Evolutionary conservation across 176 grass and related monocot genomes (phyloP).

Genomic region (Ensete glaucum): DNA sequence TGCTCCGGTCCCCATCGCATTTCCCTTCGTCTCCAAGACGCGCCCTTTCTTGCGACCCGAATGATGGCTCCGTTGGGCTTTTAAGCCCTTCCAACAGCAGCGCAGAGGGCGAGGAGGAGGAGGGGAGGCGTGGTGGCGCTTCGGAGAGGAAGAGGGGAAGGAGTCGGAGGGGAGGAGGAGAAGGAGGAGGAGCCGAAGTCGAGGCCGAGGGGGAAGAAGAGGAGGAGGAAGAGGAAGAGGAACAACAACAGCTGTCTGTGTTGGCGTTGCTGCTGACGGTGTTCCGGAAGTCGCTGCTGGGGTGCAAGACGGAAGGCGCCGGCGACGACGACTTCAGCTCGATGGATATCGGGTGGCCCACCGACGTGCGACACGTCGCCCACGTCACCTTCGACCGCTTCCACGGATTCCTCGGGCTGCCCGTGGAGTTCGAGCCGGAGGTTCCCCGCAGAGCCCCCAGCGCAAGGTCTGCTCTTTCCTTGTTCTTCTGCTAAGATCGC

Average conservation of each 20-base stretch:
- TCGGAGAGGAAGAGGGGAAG: slow-evolving; percentile 18
- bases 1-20: slow-evolving; percentile 40
- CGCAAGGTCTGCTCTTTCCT: slow-evolving; percentile 42
- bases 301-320: slow-evolving; percentile 40
- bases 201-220: background rate
- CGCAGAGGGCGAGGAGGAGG: slow-evolving; percentile 31
- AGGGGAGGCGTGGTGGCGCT: background rate
- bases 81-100: slow-evolving; percentile 35
- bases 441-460: slow-evolving; percentile 72
- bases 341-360: slow-evolving; percentile 93
- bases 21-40: slow-evolving; percentile 24
- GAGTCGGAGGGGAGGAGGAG: slow-evolving; percentile 12
- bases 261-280: slow-evolving; percentile 67
- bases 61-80: slow-evolving; percentile 37
- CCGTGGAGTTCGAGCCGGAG: slow-evolving; percentile 87
- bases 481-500: background rate
- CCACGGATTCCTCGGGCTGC: slow-evolving; percentile 85
- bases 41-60: slow-evolving; percentile 19
- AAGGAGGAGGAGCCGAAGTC: background rate
- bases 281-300: slow-evolving; percentile 62
- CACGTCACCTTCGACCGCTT: slow-evolving; percentile 96
- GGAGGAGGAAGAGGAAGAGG: slow-evolving; percentile 19
- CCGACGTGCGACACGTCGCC: slow-evolving; percentile 76
- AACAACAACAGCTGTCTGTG: slow-evolving; percentile 51
- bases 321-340: slow-evolving; percentile 18